Base-by-base conservation (phyloP, 2,329 filamentous ascomycete species). In the Dothidotthia symphoricarpi region DNA sequence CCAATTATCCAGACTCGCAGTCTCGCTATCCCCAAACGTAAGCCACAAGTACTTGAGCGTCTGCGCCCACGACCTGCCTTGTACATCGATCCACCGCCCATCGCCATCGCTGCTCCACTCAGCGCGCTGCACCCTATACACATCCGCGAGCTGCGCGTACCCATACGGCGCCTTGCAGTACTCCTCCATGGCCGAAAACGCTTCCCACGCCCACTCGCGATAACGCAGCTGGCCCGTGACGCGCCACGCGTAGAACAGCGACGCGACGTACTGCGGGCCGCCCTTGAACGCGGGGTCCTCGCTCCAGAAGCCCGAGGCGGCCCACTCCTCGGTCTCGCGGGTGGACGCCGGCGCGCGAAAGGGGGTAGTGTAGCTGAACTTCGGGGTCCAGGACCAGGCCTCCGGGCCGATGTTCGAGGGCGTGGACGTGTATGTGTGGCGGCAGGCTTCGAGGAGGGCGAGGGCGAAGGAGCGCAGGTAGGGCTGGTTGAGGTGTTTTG, bases 201-300 rank as follows among this genome's bases (percentile, higher is more conserved):
- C 66, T 26, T 70, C 67, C 68, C 68, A 70, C 4, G 68, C 67
- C 67, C 67, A 70, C 1, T 67, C 58, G 16, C 67, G 61, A 28
- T 65, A 70, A 3, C 67, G 59, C 15, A 54, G 39, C 28, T 69
- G 57, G 25, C 68, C 68, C 0, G 66, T 69, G 30, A 69, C 63
- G 38, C 68, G 64, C 53, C 59, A 69, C 6, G 64, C 67, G 37
- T 68, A 68, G 51, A 70, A 70, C 8, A 70, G 42, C 4, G 54
- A 59, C 38, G 69, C 67, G 3, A 69, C 55, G 35, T 69, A 69
- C 48, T 69, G 66, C 3, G 67, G 66, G 1, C 67, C 57, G 12
- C 66, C 62, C 25, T 58, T 59, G 48, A 63, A 69, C 12, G 37
- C 15, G 8, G 64, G 34, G 24, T 69, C 49, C 3, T 44, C 53